A percentile compares a stretch with the other conserved stretches of the same genome.
Evolutionary conservation across 495 filamentous ascomycete genomes (phyloP).

Genomic region (Penicillium verhagenii): DNA sequence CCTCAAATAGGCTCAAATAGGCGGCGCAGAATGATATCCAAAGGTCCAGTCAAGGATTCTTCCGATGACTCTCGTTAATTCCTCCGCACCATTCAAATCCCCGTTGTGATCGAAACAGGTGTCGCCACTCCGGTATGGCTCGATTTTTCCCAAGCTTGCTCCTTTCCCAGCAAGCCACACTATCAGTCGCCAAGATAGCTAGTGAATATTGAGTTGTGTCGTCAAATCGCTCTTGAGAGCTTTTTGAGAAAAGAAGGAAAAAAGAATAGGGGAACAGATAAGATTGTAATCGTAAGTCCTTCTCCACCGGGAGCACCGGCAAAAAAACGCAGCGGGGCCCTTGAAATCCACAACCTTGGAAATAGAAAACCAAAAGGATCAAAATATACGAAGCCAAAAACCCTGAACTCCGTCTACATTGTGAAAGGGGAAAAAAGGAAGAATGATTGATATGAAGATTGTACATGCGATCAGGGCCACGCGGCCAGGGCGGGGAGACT

Average conservation of each 20-base stretch:
- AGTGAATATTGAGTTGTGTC: not conserved
- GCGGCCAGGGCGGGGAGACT: slow-evolving; percentile 12
- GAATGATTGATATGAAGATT: not conserved
- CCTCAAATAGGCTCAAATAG: too few species aligned
- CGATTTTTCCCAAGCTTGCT: too few species aligned
- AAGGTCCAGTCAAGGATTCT: not conserved
- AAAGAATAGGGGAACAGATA: slow-evolving; percentile 2
- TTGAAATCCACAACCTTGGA: not conserved
- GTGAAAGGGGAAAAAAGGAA: not conserved
- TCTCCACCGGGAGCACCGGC: slow-evolving; percentile 16
- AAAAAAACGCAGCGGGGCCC: slow-evolving; percentile 8
- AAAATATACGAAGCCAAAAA: not conserved
- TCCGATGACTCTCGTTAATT: not conserved
- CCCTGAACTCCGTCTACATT: not conserved
- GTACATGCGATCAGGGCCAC: slow-evolving; percentile 12
- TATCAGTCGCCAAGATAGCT: not conserved
- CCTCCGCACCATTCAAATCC: not conserved
- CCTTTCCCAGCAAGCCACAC: too few species aligned
- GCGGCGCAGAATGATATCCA: not conserved
- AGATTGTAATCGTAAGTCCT: not conserved
- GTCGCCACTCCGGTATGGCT: not conserved
- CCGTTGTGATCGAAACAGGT: not conserved
- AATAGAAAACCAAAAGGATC: not conserved
- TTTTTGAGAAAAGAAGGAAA: not conserved
- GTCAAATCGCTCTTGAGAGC: not conserved